phyloP scores from a whole-genome alignment of 352 stramenopile species.

The Phytopythium helicoides region DNA sequence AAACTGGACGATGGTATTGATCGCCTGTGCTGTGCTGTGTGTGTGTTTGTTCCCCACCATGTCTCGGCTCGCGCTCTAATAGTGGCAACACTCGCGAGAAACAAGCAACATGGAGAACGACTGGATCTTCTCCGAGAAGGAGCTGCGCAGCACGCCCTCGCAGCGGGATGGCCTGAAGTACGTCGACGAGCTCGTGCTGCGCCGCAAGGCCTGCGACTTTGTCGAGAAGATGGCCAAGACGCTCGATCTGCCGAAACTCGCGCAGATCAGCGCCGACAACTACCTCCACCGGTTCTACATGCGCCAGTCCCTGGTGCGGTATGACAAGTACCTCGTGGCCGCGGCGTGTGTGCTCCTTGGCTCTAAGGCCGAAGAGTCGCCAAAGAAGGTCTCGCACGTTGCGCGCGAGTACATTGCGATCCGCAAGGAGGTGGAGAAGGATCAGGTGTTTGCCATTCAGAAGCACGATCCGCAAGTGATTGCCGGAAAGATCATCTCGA shows the following conservation, averaged over 20 bases:
- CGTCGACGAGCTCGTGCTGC: constrained; percentile 65
- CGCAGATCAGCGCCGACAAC: constrained; percentile 80
- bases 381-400: constrained; percentile 77
- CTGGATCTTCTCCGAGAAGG: constrained; percentile 77
- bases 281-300: constrained; percentile 90
- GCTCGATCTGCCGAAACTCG: constrained; percentile 77
- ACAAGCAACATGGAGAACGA: constrained; percentile 41
- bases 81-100: not conserved
- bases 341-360: constrained; percentile 79
- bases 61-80: constrained; percentile 4
- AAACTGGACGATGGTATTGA: constrained; percentile 8
- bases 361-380: constrained; percentile 82
- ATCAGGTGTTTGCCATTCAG: constrained; percentile 76
- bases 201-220: constrained; percentile 77
- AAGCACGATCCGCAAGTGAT: constrained; percentile 71
- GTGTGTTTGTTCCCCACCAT: constrained; percentile 7
- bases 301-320: constrained; percentile 77
- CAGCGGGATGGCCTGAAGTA: constrained; percentile 75
- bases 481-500: constrained; percentile 74
- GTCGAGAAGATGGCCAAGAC: constrained; percentile 85
- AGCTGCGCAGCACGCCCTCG: constrained; percentile 66
- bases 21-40: constrained; percentile 4
- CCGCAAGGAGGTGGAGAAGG: constrained; percentile 64
- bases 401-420: constrained; percentile 73
- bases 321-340: constrained; percentile 85